Percentiles rank a stretch among this genome's conserved stretches.
Evolutionary conservation across 164 flowering plant genomes (phyloP).

Genomic region (Magnolia changhungtana): DNA sequence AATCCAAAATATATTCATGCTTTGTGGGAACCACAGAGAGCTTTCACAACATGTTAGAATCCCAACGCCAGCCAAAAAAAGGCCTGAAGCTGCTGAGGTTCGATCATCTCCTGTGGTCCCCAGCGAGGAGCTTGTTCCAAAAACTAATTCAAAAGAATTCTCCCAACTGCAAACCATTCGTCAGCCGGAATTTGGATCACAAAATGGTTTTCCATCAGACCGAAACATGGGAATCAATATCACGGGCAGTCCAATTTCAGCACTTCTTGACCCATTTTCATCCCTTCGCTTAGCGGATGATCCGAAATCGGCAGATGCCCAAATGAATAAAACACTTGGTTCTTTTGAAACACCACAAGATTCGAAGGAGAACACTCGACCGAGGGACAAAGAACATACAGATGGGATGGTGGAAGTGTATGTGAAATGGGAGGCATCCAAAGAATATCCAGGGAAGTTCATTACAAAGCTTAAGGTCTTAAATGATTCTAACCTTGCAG

Average conservation of each 20-base stretch:
- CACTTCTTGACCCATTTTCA: constrained; percentile 9
- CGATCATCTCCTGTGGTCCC: constrained; percentile 13
- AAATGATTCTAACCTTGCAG: constrained; percentile 59
- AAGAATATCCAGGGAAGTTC: constrained; percentile 57
- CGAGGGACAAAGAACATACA: constrained; percentile 15
- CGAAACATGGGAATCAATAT: constrained; percentile 9
- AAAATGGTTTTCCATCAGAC: constrained; percentile 9
- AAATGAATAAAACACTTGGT: constrained; percentile 7
- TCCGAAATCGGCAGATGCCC: constrained; percentile 17
- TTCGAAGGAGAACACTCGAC: constrained; percentile 45
- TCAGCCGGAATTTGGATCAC: constrained; percentile 13
- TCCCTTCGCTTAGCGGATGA: constrained; percentile 13
- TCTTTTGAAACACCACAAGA: constrained; percentile 12
- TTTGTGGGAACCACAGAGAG: constrained; percentile 91
- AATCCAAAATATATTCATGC: constrained; percentile 86
- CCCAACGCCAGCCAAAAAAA: constrained; percentile 28
- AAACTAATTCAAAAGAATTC: constrained; percentile 20
- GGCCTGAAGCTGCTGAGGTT: constrained; percentile 23
- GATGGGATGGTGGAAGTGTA: constrained; percentile 40
- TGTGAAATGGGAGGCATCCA: constrained; percentile 81
- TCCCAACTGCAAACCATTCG: constrained; percentile 7
- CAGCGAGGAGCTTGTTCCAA: constrained; percentile 18
- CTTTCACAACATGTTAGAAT: constrained; percentile 45
- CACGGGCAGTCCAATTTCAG: constrained; percentile 4
- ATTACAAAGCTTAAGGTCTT: constrained; percentile 50